Evolutionary conservation across 208 protist species (phyloP).

Genomic region (Trypanosoma theileri): DNA sequence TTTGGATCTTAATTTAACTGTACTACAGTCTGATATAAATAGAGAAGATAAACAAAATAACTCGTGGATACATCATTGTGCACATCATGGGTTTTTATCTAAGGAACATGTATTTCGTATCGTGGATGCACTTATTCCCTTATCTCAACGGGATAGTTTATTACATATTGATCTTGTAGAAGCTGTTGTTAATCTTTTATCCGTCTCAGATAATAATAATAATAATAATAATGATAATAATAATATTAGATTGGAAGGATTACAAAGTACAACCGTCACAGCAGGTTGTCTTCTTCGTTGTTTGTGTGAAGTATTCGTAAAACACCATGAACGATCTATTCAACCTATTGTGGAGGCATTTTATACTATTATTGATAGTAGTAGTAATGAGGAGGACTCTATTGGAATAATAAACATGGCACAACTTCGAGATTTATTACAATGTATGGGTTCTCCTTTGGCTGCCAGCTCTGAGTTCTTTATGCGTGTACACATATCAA

Average conservation of each 20-base stretch:
- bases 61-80: not conserved
- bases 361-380: not conserved
- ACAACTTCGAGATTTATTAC: not conserved
- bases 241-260: too few species aligned
- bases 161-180: slow-evolving; percentile 11
- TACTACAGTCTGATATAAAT: not conserved
- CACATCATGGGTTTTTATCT: slow-evolving; percentile 1
- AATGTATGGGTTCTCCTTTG: not conserved
- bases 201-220: not conserved
- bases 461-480: slow-evolving; percentile 7
- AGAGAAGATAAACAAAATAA: not conserved
- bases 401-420: not conserved
- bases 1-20: too few species aligned
- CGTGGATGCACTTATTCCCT: not conserved
- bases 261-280: not conserved
- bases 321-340: slow-evolving; percentile 11
- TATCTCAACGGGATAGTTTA: not conserved
- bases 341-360: slow-evolving; percentile 1
- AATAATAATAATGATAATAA: too few species aligned
- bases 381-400: too few species aligned
- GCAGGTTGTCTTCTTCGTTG: not conserved
- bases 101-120: slow-evolving; percentile 7
- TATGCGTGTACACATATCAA: not conserved
- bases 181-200: not conserved
- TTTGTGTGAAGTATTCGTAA: slow-evolving; percentile 2